Conservation (phyloP, 495 filamentous ascomycete genomes). For the Talaromyces nanjingensis region DNA sequence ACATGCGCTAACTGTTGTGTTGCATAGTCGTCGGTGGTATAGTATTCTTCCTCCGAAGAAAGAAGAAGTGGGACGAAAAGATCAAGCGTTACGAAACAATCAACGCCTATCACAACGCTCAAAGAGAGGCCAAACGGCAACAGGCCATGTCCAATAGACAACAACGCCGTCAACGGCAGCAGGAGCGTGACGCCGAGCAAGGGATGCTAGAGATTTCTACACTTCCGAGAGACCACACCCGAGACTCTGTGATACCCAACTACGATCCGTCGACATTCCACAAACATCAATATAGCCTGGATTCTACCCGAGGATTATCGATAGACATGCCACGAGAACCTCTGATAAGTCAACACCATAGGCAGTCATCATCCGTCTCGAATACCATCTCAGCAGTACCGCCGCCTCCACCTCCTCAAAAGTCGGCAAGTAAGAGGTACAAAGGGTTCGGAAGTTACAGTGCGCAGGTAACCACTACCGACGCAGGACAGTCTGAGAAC, state of each 20-base stretch:
- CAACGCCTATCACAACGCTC: background rate
- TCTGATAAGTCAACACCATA: slow-evolving; percentile 2
- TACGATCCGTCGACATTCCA: slow-evolving; percentile 8
- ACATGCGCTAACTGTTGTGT: background rate
- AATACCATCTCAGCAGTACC: background rate
- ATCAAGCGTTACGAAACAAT: slow-evolving; percentile 8
- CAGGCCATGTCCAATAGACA: background rate
- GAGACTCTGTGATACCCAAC: slow-evolving; percentile 4
- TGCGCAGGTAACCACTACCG: background rate
- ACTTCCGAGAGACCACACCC: background rate
- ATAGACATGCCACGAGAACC: slow-evolving; percentile 5
- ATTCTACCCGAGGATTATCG: slow-evolving; percentile 5
- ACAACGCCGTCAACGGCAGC: slow-evolving; percentile 4
- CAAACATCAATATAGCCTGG: slow-evolving; percentile 6
- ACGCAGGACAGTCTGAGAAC: background rate
- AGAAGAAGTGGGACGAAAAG: slow-evolving; percentile 17
- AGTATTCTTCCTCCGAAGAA: slow-evolving; percentile 20
- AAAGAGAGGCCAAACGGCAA: background rate
- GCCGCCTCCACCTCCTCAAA: background rate
- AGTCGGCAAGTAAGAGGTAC: background rate
- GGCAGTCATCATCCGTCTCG: slow-evolving; percentile 2
- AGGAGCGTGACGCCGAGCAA: slow-evolving; percentile 1
- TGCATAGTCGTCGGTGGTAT: slow-evolving; percentile 18
- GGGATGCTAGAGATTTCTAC: slow-evolving; percentile 3
- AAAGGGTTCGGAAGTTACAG: background rate